These are phyloP conservation scores for Globisporangium apiculatum DNA, from an alignment of 352 stramenopile genomes.

Conservation along the genomic window DNA sequence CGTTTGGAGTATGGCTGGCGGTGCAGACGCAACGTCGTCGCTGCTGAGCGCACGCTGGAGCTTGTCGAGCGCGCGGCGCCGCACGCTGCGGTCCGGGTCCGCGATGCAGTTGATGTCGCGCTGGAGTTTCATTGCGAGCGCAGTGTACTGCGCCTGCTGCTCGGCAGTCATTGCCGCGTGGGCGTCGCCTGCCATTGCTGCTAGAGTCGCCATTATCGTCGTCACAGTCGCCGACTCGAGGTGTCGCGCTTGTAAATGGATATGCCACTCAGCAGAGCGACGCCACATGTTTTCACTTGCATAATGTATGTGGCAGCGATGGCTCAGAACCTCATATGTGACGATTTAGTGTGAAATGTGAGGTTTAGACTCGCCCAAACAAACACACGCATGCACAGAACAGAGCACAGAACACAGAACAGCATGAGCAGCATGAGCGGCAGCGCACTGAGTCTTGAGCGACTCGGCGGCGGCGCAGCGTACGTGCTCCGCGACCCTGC, in stretches of 20 bases:
- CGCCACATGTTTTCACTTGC: constrained; percentile 2
- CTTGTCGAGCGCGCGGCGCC: constrained; percentile 66
- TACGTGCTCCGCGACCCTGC: constrained; percentile 61
- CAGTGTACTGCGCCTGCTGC: constrained; percentile 43
- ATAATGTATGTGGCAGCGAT: not conserved
- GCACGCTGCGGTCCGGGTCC: constrained; percentile 62
- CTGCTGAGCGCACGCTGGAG: constrained; percentile 45
- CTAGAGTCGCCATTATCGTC: constrained; percentile 2
- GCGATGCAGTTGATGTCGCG: constrained; percentile 76
- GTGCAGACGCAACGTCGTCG: constrained; percentile 31
- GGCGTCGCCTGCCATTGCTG: constrained; percentile 7
- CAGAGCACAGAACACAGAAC: not conserved
- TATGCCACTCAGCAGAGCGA: not conserved
- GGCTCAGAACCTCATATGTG: not conserved
- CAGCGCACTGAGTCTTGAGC: constrained; percentile 38
- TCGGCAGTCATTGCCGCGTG: constrained; percentile 23
- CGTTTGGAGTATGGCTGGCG: constrained; percentile 26
- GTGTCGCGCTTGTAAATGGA: not conserved
- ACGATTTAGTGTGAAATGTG: not conserved
- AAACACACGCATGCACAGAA: too few relatives aligned
- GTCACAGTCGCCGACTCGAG: not conserved
- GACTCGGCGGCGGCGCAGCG: constrained; percentile 56
- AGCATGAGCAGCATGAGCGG: constrained; percentile 46
- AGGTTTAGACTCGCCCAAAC: too few relatives aligned
- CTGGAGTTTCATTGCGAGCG: constrained; percentile 76